phyloP scores from a whole-genome alignment of 495 filamentous ascomycete species.

The Trichoderma virens region DNA sequence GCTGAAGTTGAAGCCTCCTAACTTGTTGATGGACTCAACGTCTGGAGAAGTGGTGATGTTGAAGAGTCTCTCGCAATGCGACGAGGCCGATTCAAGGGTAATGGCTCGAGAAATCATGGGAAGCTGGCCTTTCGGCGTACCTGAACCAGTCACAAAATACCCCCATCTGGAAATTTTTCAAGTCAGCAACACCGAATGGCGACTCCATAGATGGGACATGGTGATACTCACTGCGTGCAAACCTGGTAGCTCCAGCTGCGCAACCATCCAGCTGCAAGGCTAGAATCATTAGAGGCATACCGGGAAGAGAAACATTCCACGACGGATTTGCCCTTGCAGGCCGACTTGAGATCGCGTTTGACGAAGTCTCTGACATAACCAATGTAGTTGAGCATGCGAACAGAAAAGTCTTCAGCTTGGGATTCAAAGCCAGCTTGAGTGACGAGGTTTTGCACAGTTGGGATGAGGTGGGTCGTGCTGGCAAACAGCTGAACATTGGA shows the following conservation, averaged over 20 bases:
- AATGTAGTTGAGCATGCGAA: slow-evolving; percentile 56
- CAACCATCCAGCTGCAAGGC: slow-evolving; percentile 17
- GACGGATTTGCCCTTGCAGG: background rate
- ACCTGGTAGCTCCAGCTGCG: slow-evolving; percentile 54
- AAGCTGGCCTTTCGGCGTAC: slow-evolving; percentile 47
- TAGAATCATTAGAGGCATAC: slow-evolving; percentile 32
- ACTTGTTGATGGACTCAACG: slow-evolving; percentile 53
- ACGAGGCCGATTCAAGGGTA: slow-evolving; percentile 43
- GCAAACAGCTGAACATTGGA: slow-evolving; percentile 39
- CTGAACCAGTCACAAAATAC: slow-evolving; percentile 58
- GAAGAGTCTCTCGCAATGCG: slow-evolving; percentile 53
- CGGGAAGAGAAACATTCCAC: background rate
- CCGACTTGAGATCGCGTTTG: background rate
- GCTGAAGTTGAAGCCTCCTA: slow-evolving; percentile 58
- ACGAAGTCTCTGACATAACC: slow-evolving; percentile 38
- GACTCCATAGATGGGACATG: background rate
- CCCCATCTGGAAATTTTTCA: slow-evolving; percentile 48
- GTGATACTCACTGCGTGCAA: slow-evolving; percentile 34
- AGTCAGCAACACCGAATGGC: background rate
- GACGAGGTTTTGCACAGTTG: slow-evolving; percentile 42
- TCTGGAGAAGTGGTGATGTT: slow-evolving; percentile 52
- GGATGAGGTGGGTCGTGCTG: slow-evolving; percentile 25
- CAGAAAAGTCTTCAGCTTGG: slow-evolving; percentile 40
- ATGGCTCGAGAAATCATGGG: slow-evolving; percentile 60
- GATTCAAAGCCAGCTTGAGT: slow-evolving; percentile 46